Evolutionary conservation across 805 yeast genomes (phyloP).

Genomic region (Nakazawaea anatomiae): DNA sequence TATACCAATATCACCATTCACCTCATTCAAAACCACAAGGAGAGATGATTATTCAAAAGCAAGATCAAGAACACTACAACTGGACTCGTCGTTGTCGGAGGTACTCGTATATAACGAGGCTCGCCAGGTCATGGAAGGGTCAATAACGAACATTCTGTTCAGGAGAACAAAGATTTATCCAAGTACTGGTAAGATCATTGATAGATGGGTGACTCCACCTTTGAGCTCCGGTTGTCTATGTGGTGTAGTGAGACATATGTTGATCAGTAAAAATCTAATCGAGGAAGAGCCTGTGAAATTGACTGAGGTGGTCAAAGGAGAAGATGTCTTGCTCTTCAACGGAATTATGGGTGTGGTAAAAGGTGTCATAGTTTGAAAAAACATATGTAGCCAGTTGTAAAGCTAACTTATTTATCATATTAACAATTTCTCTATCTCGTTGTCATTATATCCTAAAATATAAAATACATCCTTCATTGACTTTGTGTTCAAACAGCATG

Average conservation of each 20-base stretch:
- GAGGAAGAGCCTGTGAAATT: slow-evolving; percentile 45
- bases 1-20: slow-evolving; percentile 60
- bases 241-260: slow-evolving; percentile 70
- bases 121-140: slow-evolving; percentile 68
- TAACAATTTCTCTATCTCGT: slow-evolving; percentile 35
- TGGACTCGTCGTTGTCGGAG: slow-evolving; percentile 40
- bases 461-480: slow-evolving; percentile 72
- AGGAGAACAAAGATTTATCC: slow-evolving; percentile 26
- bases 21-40: slow-evolving; percentile 81
- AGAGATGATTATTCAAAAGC: slow-evolving; percentile 61
- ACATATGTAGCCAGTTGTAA: background rate
- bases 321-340: slow-evolving; percentile 67
- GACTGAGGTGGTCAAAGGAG: slow-evolving; percentile 54
- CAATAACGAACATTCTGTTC: slow-evolving; percentile 76
- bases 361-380: slow-evolving; percentile 35
- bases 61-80: slow-evolving; percentile 38
- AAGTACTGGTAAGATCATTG: slow-evolving; percentile 22
- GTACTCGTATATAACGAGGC: slow-evolving; percentile 64
- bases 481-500: slow-evolving; percentile 71
- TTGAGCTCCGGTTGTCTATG: slow-evolving; percentile 75
- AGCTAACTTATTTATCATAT: slow-evolving; percentile 5
- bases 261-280: slow-evolving; percentile 48
- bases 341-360: slow-evolving; percentile 76
- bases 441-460: slow-evolving; percentile 67
- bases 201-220: slow-evolving; percentile 77